Evolutionary conservation across 768 basidiomycete genomes (phyloP), one percentile per base, ranked within the genome.

Genomic region (Pleurotus djamor): DNA sequence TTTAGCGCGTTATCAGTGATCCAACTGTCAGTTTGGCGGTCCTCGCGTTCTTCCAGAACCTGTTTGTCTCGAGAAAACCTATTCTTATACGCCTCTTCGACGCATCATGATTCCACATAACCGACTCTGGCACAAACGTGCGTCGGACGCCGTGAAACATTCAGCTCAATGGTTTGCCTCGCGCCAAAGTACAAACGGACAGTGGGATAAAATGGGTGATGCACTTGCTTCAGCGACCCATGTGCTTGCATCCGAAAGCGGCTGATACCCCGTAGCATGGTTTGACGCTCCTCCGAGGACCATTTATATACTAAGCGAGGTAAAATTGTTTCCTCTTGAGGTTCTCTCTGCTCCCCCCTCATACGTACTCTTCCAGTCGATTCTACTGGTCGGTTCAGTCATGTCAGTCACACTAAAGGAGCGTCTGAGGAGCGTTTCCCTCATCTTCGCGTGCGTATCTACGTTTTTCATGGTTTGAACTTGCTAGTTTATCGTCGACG

Each of bases 401-500:
- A 28, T 48, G 56, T 54, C 59, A 35, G 16, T 45, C 14, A 57
- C 48, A 17, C 37, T 52, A 14, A 56, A 57, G 38, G 61, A 69
- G 47, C 74, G 76, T 58, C 63, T 83, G 48, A 72, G 70, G 64
- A 82, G 85, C 62, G 85, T 94, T 61, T 91, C 90, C 54, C 85
- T 94, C 69, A 91, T 94, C 68, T 94, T 94, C 68, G 91, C 91
- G 91, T 92, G 64, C 51, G 87, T 79, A 21, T 38, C 12, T 49
- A 17, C 48, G 10, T 44, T 47, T 41, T 8, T 33, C 3, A 17
- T 33, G 21, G 3, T 28, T 1, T 28, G 21, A 1, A 1, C 55
- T 16, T 17, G 33, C 32, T 37, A 9, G 45, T 35, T 35, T 60
- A 17, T 61, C 58, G 44, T 44, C 52, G 36, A 48, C 54, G 55